Base-by-base conservation (phyloP, 208 protist genomes). In the Trypanosoma rangeli region DNA sequence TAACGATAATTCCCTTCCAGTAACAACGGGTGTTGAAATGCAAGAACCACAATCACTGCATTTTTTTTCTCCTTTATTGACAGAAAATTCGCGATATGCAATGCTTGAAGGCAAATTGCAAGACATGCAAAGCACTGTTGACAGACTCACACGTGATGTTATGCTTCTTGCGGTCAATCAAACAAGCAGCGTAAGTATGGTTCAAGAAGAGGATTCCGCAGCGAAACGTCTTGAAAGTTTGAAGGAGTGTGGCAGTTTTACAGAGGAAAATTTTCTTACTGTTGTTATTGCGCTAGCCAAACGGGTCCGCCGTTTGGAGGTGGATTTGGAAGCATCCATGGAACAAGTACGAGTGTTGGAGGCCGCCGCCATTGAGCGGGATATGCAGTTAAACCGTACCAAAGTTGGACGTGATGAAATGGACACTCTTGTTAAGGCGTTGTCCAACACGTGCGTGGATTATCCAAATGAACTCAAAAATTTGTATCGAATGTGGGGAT, bases 311-410 rank as follows among this genome's bases (percentile, higher is more conserved):
- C 56, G 35, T 13, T 18, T 70, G 35, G 65, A 70, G 35, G 55
- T 44, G 1, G 55, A 70, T 22, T 63, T 70, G 56, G 65, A 70
- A 26, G 12, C 65, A 29, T 70, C 65, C 3, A 28, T 70, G 15
- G 9, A 61, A 20, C 65, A 70, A 28, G 44, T 70, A 22, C 53
- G 65, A 24, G 55, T 70, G 18, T 53, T 70, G 65, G 65, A 70
- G 46, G 35, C 65, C 2, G 65, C 55, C 42, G 65, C 65, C n/a
- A 61, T 70, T 63, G 65, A 62, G 31, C 33, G 65, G 20, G 65
- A 63, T 42, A 54, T 31, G 31, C 22, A 54, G 29, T 42, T 70
- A 33, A 61, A 63, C 18, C 4, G 29, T 8, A 63, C 22, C 31
- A 70, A 70, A n/a, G 55, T 65, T 0, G 31, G 46, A 5, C 55